Evolutionary conservation across 345 rosid genomes (phyloP).

Genomic region (Eucalyptus paniculata): DNA sequence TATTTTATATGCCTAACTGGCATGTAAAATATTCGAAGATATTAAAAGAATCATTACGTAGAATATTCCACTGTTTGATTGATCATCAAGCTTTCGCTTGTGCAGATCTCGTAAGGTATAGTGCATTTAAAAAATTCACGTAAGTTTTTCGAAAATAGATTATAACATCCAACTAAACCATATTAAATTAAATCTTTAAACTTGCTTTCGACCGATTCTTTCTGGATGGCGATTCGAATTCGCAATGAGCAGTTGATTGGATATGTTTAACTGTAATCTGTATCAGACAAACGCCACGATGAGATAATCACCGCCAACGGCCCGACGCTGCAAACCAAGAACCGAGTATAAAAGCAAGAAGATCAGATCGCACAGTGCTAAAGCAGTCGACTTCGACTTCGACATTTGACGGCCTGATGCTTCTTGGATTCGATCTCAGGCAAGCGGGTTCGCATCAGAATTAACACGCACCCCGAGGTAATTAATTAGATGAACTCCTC

Average conservation of each 20-base stretch:
- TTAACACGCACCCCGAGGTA: neutral
- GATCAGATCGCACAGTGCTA: neutral
- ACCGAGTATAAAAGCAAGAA: neutral
- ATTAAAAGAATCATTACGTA: neutral
- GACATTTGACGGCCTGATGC: neutral
- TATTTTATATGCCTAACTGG: neutral
- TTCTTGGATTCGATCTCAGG: neutral
- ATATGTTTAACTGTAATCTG: neutral
- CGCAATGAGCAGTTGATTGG: neutral
- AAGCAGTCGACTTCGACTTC: neutral
- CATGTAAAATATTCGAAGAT: neutral
- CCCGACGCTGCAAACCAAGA: neutral
- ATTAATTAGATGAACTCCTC: neutral
- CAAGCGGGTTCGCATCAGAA: neutral
- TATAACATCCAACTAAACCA: neutral
- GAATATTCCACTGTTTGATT: neutral
- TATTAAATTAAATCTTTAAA: neutral
- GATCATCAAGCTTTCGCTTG: neutral
- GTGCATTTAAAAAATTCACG: neutral
- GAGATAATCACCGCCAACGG: neutral
- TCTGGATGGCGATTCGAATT: neutral
- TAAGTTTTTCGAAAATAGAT: neutral
- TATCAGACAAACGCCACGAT: neutral
- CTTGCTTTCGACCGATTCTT: neutral
- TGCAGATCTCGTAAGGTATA: neutral